Evolutionary conservation across 23 red algal species (phyloP).

Genomic region (Pyropia yezoensis): DNA sequence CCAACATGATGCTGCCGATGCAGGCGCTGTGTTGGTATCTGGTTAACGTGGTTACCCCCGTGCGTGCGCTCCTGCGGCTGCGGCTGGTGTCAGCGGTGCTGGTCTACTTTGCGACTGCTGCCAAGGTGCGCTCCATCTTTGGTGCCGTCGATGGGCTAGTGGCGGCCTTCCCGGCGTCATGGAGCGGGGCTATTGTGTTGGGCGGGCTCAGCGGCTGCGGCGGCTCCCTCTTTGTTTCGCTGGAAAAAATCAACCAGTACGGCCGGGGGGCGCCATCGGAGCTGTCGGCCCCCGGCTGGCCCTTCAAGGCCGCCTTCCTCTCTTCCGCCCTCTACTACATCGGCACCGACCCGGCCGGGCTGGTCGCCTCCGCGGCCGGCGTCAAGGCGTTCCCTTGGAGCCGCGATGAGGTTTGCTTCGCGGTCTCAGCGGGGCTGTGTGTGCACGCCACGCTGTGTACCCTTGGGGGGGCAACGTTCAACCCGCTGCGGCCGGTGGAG

Average conservation of each 20-base stretch:
- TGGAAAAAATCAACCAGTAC: slow-evolving; percentile 44
- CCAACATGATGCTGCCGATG: slow-evolving; percentile 40
- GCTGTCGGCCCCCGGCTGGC: slow-evolving; percentile 55
- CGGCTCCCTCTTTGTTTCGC: slow-evolving; percentile 50
- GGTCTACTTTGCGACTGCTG: slow-evolving; percentile 46
- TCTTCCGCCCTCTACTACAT: slow-evolving; percentile 49
- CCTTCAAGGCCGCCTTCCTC: slow-evolving; percentile 62
- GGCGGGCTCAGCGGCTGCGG: slow-evolving; percentile 54
- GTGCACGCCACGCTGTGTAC: slow-evolving; percentile 6
- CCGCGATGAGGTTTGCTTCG: slow-evolving; percentile 9
- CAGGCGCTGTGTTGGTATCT: slow-evolving; percentile 43
- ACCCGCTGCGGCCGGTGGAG: too few species aligned
- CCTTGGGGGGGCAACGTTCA: too few species aligned
- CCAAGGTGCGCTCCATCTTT: slow-evolving; percentile 59
- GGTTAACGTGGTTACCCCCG: slow-evolving; percentile 8
- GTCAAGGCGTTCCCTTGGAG: background rate
- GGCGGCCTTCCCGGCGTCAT: slow-evolving; percentile 9
- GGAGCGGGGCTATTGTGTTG: slow-evolving; percentile 41
- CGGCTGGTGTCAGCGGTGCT: slow-evolving; percentile 36
- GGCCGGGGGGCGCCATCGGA: slow-evolving; percentile 21
- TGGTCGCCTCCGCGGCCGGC: background rate
- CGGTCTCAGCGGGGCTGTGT: slow-evolving; percentile 26
- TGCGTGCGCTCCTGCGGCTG: slow-evolving; percentile 14
- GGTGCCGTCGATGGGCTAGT: slow-evolving; percentile 47
- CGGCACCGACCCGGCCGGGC: slow-evolving; percentile 28